A percentile compares a stretch with the other conserved stretches of the same genome.
Conservation (phyloP, 2,329 filamentous ascomycete genomes). For the Reticulascus tulasneorum region DNA sequence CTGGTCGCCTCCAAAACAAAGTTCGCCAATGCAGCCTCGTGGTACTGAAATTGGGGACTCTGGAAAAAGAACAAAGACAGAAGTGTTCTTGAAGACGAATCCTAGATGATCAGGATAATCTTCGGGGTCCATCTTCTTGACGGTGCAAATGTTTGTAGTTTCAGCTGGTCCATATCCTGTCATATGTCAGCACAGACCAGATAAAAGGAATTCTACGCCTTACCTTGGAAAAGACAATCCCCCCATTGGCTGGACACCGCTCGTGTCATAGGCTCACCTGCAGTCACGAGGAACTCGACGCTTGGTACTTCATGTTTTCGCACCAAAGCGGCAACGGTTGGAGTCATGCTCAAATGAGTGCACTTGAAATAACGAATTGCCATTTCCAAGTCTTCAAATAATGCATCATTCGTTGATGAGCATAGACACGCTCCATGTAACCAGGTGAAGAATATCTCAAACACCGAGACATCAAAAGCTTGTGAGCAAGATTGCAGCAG, state of each 20-base stretch:
- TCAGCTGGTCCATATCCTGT: slow-evolving; percentile 75
- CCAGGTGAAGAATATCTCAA: slow-evolving; percentile 88
- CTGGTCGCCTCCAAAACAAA: slow-evolving; percentile 84
- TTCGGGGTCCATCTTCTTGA: slow-evolving; percentile 55
- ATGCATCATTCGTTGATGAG: slow-evolving; percentile 66
- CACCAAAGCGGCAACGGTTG: slow-evolving; percentile 77
- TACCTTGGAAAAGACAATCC: slow-evolving; percentile 66
- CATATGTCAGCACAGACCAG: background rate
- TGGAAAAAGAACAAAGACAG: slow-evolving; percentile 57
- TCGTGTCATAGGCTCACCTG: slow-evolving; percentile 74
- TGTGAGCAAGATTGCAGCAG: slow-evolving; percentile 80
- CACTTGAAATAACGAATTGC: slow-evolving; percentile 60
- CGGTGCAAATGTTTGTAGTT: slow-evolving; percentile 82
- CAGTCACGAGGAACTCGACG: slow-evolving; percentile 74
- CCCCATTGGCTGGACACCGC: slow-evolving; percentile 69
- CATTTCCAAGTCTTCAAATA: slow-evolving; percentile 69
- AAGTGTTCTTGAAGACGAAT: slow-evolving; percentile 69
- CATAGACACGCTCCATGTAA: slow-evolving; percentile 74
- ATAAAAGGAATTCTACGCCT: background rate
- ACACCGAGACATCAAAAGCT: slow-evolving; percentile 83
- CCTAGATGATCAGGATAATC: slow-evolving; percentile 76
- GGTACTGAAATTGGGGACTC: slow-evolving; percentile 53
- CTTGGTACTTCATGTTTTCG: slow-evolving; percentile 62
- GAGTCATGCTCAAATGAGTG: slow-evolving; percentile 82
- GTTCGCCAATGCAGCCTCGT: slow-evolving; percentile 70